Base-by-base conservation (phyloP, 345 rosid genomes). In the Murraya paniculata region DNA sequence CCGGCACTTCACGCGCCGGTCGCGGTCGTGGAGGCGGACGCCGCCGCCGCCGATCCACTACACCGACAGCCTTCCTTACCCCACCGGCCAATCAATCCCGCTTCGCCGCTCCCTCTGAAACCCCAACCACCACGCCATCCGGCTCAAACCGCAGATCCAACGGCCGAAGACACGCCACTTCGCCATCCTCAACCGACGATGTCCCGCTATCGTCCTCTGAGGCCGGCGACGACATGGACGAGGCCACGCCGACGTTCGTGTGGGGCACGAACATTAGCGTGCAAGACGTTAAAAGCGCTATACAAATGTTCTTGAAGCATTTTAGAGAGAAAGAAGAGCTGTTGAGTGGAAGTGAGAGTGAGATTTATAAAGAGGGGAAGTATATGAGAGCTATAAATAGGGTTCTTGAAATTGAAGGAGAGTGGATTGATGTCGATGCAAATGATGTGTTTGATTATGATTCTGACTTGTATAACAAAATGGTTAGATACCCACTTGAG, bases 201-300 rank as follows among this genome's bases (percentile, higher is more conserved):
- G 85, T 72, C 18, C 82, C 68, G 0, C 78, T 78, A 2, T 82
- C 85, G 5, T 92, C 97, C 5, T 93, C 93, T 7, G 98, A 90
- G 21, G 93, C 83, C 4, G 97, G 88, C 0, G 92, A 88, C n/a
- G 94, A 87, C 57, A 87, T 72, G 68, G 95, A 91, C 1, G 92
- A 93, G 61, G 79, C 87, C 8, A 75, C 97, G n/a, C 95, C 98
- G 41, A 92, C 97, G 30, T 94, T 85, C 76, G 99, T 92, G 0
- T 96, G 98, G 99, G 99, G 98, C 1, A 94, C 99, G 13, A 96
- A 96, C 75, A 91, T 96, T 77, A 94, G 98, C 50, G 98, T 96
- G 58, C 94, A 92, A 62, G 98, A 96, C 68, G 97, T 94, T 16
- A 94, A 96, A 77, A 85, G 89, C 2, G 95, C 97, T 19, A 92